Base-by-base conservation (phyloP, 306 rosid species). In the Vigna angularis region DNA sequence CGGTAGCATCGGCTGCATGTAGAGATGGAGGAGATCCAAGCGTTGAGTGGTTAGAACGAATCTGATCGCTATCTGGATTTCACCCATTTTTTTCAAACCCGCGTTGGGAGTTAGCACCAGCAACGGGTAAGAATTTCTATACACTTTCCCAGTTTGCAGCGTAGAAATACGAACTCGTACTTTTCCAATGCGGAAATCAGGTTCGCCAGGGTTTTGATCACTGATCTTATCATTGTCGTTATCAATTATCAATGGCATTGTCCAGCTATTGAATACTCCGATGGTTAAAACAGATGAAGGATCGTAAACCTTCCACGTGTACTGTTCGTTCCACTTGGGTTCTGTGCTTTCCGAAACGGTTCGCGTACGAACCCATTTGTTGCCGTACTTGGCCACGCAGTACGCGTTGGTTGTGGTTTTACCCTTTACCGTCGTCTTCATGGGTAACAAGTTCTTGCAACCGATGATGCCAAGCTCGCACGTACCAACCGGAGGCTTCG, bases 291-390 rank as follows among this genome's bases (percentile, higher is more conserved):
- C 93, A 0, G 98, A 89, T 22, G 93, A 90, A 1, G 98, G 98
- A 70, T 94, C 98, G 20, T 72, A 94, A 12, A 94, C 98, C 80
- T 90, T 85, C 90, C 97, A 94, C 2, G 95, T 90, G 81, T 92
- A 94, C 69, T 94, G 98, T 76, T 94, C 98, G 11, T 94, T 94
- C 98, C 98, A 94, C 68, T 72, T 92, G 4, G 98, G 98, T 10
- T 92, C 97, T 77, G 87, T 78, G 53, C 77, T 92, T n/a, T 94
- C 91, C 0, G 87, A 83, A 9, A 94, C 87, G 0, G 95, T 89
- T 4, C 97, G 76, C 0, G 97, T 92, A 1, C 95, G 92, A 7
- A 94, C 85, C 98, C 97, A 94, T 65, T 92, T 94, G 9, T 85
- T 72, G 3, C 98, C 98, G 51, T 90, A 94, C 76, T 92, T 94